phyloP scores from a whole-genome alignment of 2,329 filamentous ascomycete genomes.

The Scytalidium sp. region DNA sequence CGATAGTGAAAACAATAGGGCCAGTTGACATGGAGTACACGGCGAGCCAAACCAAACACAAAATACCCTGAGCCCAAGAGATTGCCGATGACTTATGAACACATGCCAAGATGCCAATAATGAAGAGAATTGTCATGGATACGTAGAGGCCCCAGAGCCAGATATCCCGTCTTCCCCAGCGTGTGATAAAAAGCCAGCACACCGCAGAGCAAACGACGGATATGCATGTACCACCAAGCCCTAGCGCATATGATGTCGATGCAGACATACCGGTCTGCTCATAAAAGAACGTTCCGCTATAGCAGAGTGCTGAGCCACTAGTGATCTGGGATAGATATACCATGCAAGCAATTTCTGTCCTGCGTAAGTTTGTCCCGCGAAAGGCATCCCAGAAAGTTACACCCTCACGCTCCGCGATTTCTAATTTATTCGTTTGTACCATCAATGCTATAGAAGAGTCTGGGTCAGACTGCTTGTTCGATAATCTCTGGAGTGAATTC shows the following conservation, averaged over 20 bases:
- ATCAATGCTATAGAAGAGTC: slow-evolving; percentile 40
- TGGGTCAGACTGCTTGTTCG: slow-evolving; percentile 39
- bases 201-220: slow-evolving; percentile 46
- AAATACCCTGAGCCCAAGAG: slow-evolving; percentile 43
- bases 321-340: slow-evolving; percentile 60
- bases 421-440: slow-evolving; percentile 50
- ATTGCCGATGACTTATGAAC: not conserved
- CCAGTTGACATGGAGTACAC: slow-evolving; percentile 82
- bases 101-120: slow-evolving; percentile 5
- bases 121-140: slow-evolving; percentile 1
- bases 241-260: slow-evolving; percentile 47
- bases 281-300: slow-evolving; percentile 59
- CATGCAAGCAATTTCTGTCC: slow-evolving; percentile 50
- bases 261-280: slow-evolving; percentile 48
- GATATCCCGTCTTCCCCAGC: slow-evolving; percentile 2
- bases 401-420: slow-evolving; percentile 36
- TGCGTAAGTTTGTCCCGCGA: slow-evolving; percentile 39
- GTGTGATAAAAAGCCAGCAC: slow-evolving; percentile 4
- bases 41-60: slow-evolving; percentile 78
- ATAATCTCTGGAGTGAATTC: slow-evolving; percentile 34
- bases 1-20: slow-evolving; percentile 66
- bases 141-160: slow-evolving; percentile 1
- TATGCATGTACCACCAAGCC: slow-evolving; percentile 41
- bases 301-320: slow-evolving; percentile 58
- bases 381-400: slow-evolving; percentile 46